Percentiles rank a stretch among this genome's conserved stretches.
phyloP scores from a whole-genome alignment of 495 filamentous ascomycete species.

The Penicillium pancosmium region DNA sequence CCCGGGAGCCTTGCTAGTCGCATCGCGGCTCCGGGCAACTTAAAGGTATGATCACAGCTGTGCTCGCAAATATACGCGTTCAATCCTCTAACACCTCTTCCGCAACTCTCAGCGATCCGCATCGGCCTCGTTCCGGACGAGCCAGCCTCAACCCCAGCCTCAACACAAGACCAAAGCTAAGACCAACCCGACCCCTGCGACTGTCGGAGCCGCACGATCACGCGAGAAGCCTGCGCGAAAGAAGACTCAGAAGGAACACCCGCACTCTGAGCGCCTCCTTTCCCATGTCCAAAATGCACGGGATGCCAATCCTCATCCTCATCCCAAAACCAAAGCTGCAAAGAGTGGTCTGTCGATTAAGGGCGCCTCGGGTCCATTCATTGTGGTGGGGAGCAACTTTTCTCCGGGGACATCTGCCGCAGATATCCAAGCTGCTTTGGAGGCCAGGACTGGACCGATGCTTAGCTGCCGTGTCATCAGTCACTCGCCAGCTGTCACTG shows the following conservation, averaged over 20 bases:
- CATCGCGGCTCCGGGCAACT: slow-evolving; percentile 57
- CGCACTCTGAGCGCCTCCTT: background rate
- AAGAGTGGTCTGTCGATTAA: slow-evolving; percentile 70
- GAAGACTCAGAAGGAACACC: slow-evolving; percentile 2
- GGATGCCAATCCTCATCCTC: slow-evolving; percentile 37
- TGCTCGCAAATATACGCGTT: background rate
- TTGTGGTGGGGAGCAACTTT: slow-evolving; percentile 88
- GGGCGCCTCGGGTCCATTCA: slow-evolving; percentile 72
- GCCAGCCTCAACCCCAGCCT: slow-evolving; percentile 36
- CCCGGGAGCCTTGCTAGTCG: slow-evolving; percentile 68
- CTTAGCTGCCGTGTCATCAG: slow-evolving; percentile 71
- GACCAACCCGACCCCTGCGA: slow-evolving; percentile 22
- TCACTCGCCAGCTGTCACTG: slow-evolving; percentile 75
- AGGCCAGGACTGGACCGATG: slow-evolving; percentile 70
- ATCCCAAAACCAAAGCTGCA: slow-evolving; percentile 16
- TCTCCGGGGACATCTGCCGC: slow-evolving; percentile 90
- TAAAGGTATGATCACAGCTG: background rate
- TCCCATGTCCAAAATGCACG: background rate
- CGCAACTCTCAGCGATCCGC: slow-evolving; percentile 41
- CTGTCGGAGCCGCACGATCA: slow-evolving; percentile 26
- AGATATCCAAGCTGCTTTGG: slow-evolving; percentile 88
- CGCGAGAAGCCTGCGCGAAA: slow-evolving; percentile 31
- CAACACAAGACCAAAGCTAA: slow-evolving; percentile 17
- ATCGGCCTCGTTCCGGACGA: slow-evolving; percentile 37
- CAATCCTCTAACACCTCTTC: slow-evolving; percentile 4